phyloP scores from a whole-genome alignment of 176 grass and related monocot genomes.

The Zoysia pacifica region DNA sequence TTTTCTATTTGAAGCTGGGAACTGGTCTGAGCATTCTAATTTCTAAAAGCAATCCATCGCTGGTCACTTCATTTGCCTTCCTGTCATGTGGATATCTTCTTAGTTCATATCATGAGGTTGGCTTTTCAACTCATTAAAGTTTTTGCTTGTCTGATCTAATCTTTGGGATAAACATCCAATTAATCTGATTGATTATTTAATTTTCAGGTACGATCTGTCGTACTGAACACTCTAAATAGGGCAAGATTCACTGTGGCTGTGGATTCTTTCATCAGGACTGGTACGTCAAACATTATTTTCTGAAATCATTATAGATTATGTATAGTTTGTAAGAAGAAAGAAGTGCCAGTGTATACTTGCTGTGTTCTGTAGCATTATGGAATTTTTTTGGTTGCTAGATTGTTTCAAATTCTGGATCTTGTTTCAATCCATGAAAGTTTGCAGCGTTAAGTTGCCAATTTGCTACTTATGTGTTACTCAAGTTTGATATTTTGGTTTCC shows the following conservation, averaged over 20 bases:
- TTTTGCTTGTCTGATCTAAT: not conserved
- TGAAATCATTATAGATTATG: not conserved
- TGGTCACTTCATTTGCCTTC: slow-evolving; percentile 84
- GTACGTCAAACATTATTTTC: slow-evolving; percentile 37
- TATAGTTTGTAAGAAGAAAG: not conserved
- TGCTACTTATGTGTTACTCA: not conserved
- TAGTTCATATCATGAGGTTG: slow-evolving; percentile 96
- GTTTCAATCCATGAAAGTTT: slow-evolving; percentile 12
- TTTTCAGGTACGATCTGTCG: slow-evolving; percentile 92
- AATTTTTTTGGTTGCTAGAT: not conserved
- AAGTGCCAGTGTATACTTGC: not conserved
- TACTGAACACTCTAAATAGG: slow-evolving; percentile 92
- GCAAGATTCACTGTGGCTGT: slow-evolving; percentile 96
- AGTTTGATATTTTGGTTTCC: slow-evolving; percentile 33
- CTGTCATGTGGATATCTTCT: slow-evolving; percentile 90
- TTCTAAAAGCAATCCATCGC: slow-evolving; percentile 89
- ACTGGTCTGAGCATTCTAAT: slow-evolving; percentile 96
- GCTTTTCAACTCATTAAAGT: slow-evolving; percentile 19
- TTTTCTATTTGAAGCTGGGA: slow-evolving; percentile 66
- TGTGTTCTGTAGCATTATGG: not conserved
- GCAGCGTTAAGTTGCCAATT: not conserved
- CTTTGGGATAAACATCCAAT: slow-evolving; percentile 1
- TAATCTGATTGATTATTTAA: slow-evolving; percentile 34
- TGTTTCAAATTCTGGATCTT: not conserved
- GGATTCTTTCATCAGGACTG: slow-evolving; percentile 97